Conservation (phyloP, 257 asterid genomes). For the Scutellaria galericulata region DNA sequence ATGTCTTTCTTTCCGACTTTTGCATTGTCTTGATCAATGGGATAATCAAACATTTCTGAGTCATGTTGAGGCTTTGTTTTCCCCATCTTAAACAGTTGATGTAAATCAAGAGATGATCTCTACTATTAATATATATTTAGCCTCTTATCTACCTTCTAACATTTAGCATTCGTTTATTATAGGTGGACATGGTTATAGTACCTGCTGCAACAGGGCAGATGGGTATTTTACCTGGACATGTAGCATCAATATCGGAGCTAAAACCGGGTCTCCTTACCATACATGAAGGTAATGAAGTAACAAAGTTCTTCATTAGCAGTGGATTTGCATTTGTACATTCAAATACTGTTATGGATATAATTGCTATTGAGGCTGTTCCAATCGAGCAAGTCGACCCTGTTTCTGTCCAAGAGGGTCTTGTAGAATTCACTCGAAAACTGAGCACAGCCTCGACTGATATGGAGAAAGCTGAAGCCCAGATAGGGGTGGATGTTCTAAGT, state of each 20-base stretch:
- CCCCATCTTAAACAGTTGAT: not conserved
- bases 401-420: constrained; percentile 46
- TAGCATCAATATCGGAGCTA: constrained; percentile 58
- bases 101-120: not conserved
- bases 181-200: constrained; percentile 67
- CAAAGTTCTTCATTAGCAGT: constrained; percentile 55
- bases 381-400: constrained; percentile 53
- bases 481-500: constrained; percentile 55
- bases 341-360: constrained; percentile 52
- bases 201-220: constrained; percentile 62
- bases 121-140: no score
- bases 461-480: constrained; percentile 44
- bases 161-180: not conserved
- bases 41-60: not conserved
- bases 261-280: constrained; percentile 59
- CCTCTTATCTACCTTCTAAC: not conserved
- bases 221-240: constrained; percentile 69
- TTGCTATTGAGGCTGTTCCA: constrained; percentile 56
- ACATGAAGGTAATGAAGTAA: constrained; percentile 53
- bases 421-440: constrained; percentile 55
- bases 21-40: not conserved
- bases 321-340: constrained; percentile 65
- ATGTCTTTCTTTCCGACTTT: not conserved
- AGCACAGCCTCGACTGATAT: constrained; percentile 35
- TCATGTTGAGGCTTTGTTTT: not conserved